Conservation (phyloP, 2,329 filamentous ascomycete species). For the Colletotrichum lini region DNA sequence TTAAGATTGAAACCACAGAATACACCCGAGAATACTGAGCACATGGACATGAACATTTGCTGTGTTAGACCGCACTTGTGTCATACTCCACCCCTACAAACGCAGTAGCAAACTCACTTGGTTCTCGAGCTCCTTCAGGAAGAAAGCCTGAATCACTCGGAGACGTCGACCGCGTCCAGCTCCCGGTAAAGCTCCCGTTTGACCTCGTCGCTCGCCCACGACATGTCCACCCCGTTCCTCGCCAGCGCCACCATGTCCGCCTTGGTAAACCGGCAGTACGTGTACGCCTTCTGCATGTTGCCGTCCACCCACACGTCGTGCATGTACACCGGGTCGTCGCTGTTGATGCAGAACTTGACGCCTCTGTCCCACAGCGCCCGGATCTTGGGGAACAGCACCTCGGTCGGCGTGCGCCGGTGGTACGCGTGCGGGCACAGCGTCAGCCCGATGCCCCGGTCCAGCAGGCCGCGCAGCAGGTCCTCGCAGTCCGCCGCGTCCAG, state of each 20-base stretch:
- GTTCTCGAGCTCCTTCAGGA: rapidly evolving
- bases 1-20: too few relatives aligned
- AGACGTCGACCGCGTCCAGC: constrained; percentile 43
- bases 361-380: constrained; percentile 73
- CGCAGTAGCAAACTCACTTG: too few relatives aligned
- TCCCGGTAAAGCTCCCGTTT: constrained; percentile 51
- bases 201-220: constrained; percentile 59
- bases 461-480: constrained; percentile 72
- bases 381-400: constrained; percentile 63
- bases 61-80: too few relatives aligned
- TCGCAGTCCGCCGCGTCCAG: constrained; percentile 75
- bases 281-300: constrained; percentile 60
- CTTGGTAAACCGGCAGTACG: constrained; percentile 57
- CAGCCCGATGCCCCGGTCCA: constrained; percentile 70
- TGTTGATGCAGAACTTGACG: constrained; percentile 80
- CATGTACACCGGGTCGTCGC: constrained; percentile 79
- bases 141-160: not conserved
- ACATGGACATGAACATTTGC: too few relatives aligned
- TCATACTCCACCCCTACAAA: too few relatives aligned
- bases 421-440: constrained; percentile 76
- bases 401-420: constrained; percentile 58
- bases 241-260: constrained; percentile 59
- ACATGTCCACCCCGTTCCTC: constrained; percentile 60
- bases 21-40: too few relatives aligned
- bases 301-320: constrained; percentile 65